These are phyloP conservation scores for Penicillium subrubescens DNA, from an alignment of 495 filamentous ascomycete genomes.

Conservation along the genomic window DNA sequence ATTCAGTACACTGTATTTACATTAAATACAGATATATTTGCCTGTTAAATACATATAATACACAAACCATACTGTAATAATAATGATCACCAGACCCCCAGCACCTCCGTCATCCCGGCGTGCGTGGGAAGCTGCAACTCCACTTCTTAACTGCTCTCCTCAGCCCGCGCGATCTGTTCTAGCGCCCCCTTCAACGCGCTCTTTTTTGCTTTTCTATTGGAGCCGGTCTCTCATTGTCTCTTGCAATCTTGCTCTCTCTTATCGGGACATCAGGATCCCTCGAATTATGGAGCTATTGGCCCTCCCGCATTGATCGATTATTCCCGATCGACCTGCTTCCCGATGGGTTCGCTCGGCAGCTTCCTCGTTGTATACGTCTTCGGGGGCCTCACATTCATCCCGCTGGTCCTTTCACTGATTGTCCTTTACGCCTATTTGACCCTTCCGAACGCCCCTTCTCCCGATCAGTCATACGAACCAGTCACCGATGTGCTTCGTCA, in stretches of 20 bases:
- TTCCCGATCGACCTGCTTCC: slow-evolving; percentile 49
- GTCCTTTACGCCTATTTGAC: slow-evolving; percentile 71
- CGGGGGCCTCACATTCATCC: slow-evolving; percentile 89
- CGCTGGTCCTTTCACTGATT: slow-evolving; percentile 65
- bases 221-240: slow-evolving; percentile 28
- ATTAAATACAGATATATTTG: no score
- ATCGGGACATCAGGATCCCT: slow-evolving; percentile 9
- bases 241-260: slow-evolving; percentile 12
- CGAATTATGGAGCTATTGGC: slow-evolving; percentile 41
- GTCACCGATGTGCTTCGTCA: slow-evolving; percentile 30
- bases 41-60: neutral
- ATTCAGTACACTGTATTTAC: neutral
- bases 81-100: slow-evolving; percentile 7
- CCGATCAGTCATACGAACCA: slow-evolving; percentile 46
- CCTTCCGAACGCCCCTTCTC: slow-evolving; percentile 51
- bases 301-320: slow-evolving; percentile 37
- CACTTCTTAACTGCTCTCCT: slow-evolving; percentile 24
- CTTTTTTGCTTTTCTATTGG: slow-evolving; percentile 5
- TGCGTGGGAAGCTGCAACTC: slow-evolving; percentile 29
- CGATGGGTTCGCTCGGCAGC: slow-evolving; percentile 68
- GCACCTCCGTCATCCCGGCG: slow-evolving; percentile 25
- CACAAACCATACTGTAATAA: slow-evolving; percentile 5
- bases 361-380: slow-evolving; percentile 79
- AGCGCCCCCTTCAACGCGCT: slow-evolving; percentile 6
- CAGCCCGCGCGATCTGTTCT: slow-evolving; percentile 8